Base-by-base conservation (phyloP, 2,329 filamentous ascomycete genomes). In the Epichloe elymi region DNA sequence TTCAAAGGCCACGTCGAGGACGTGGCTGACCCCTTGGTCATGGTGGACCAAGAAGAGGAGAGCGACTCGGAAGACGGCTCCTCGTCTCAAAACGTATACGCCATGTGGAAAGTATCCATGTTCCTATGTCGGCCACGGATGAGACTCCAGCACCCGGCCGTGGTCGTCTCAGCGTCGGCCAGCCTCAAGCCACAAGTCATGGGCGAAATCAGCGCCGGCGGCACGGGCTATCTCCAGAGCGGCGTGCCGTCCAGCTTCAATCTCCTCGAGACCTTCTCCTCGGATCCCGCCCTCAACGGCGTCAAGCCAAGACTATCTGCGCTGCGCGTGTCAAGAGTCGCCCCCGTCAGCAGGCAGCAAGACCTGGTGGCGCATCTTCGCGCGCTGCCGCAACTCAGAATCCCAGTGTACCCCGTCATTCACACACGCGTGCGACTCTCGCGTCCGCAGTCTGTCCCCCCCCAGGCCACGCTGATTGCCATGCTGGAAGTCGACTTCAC, bases 401-500 rank as follows among this genome's bases (percentile, higher is more conserved):
- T 87, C 45, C 78, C 75, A 53, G 76, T 87, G 38, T 78, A 79
- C 49, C 85, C 86, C 8, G 79, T 82, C 3, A 71, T 88, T 11
- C 85, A 88, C 62, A 83, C 85, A 46, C 77, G 85, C 41, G 78
- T 90, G 51, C 75, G 84, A 46, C 88, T 88, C 63, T 82, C 84
- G 4, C 76, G 81, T 53, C 75, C 84, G 6, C 78, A 74, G 57
- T 74, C 74, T 1, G 70, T 72, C 8, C 79, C 81, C 69, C 23
- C 79, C 10, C 79, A 76, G 53, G 65, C 79, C 3, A 75, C 80
- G 17, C 70, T 88, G 12, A 76, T 89, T 53, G 83, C 84, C 8
- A 78, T 86, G 48, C 70, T 90, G 4, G 85, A 89, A 60, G 66
- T 89, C 39, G 86, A 89, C 65, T 82, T 87, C 55, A 86, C 85